Evolutionary conservation across 306 rosid genomes (phyloP).

Genomic region (Trichosanthes cucumerina): DNA sequence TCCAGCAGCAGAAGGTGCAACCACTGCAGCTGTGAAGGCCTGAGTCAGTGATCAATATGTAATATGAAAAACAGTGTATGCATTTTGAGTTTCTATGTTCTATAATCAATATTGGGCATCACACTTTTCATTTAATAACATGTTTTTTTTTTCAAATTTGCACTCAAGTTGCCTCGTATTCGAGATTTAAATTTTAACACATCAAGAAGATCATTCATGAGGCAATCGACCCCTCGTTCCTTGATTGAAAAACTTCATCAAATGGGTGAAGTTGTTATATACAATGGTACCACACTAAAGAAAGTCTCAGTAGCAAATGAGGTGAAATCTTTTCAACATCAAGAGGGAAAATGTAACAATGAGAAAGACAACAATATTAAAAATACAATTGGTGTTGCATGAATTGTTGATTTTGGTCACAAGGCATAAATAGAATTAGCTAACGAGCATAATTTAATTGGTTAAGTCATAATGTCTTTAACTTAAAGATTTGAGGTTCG

Average conservation of each 20-base stretch:
- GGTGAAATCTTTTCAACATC: background rate
- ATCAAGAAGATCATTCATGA: background rate
- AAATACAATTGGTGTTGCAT: background rate
- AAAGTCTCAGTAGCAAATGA: background rate
- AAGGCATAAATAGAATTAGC: background rate
- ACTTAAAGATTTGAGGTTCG: too few species aligned
- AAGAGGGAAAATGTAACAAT: background rate
- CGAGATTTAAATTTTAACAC: background rate
- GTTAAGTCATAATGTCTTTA: too few species aligned
- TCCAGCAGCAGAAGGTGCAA: conserved; percentile 16
- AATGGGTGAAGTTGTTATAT: background rate
- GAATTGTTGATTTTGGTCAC: background rate
- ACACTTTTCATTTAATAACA: background rate
- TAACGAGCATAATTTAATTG: too few species aligned
- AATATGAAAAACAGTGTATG: background rate
- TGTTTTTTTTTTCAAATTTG: background rate
- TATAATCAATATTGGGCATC: background rate
- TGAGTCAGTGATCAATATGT: background rate
- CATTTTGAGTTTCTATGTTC: conserved; percentile 5
- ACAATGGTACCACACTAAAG: background rate
- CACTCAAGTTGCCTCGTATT: background rate
- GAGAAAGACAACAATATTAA: background rate
- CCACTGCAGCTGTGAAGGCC: conserved; percentile 18
- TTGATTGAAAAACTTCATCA: background rate
- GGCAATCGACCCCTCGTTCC: background rate